Conservation (phyloP, 805 yeast genomes). For the Sungouiozyma intestinalis region DNA sequence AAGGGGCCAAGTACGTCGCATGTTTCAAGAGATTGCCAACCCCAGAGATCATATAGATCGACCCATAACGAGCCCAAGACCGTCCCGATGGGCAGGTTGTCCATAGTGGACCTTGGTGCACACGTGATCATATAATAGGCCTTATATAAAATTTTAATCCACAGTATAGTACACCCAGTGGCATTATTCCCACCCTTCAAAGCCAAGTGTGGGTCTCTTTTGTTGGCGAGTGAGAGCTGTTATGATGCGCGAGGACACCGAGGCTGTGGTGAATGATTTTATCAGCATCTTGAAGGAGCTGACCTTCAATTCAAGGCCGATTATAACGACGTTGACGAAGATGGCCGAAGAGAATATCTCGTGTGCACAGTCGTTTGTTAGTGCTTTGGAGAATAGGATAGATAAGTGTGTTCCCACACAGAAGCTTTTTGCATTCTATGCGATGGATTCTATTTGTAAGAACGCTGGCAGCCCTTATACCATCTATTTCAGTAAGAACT, state of each 20-base stretch:
- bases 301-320: slow-evolving; percentile 83
- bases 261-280: slow-evolving; percentile 46
- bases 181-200: too few relatives aligned
- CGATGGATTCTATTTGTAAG: slow-evolving; percentile 85
- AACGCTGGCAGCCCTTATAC: slow-evolving; percentile 86
- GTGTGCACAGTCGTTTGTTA: slow-evolving; percentile 66
- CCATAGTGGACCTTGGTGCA: neutral
- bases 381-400: slow-evolving; percentile 66
- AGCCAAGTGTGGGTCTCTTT: too few relatives aligned
- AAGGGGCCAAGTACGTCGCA: slow-evolving; percentile 80
- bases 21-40: slow-evolving; percentile 69
- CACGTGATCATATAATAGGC: neutral
- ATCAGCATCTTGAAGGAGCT: slow-evolving; percentile 60
- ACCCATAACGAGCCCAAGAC: too few relatives aligned
- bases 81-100: too few relatives aligned
- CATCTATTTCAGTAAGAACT: slow-evolving; percentile 56
- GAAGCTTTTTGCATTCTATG: slow-evolving; percentile 73
- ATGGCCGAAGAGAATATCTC: slow-evolving; percentile 78
- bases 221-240: neutral
- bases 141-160: too few relatives aligned
- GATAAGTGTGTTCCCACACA: slow-evolving; percentile 70
- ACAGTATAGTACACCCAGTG: too few relatives aligned
- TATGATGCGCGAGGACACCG: slow-evolving; percentile 15
- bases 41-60: slow-evolving; percentile 30
- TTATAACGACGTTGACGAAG: slow-evolving; percentile 72